Conservation (phyloP, 306 rosid genomes). For the Quercus parvula region DNA sequence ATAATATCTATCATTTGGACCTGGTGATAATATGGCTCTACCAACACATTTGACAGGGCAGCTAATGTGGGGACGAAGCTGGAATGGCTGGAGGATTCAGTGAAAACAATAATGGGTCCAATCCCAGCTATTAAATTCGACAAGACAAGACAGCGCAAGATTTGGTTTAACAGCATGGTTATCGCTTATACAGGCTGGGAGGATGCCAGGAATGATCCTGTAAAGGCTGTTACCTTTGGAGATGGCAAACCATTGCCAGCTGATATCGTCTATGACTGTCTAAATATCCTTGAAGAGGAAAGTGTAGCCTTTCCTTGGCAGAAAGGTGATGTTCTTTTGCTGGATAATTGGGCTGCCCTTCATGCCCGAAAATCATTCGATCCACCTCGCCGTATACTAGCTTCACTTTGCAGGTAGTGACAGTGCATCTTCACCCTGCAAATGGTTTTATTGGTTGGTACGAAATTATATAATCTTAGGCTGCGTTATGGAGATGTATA, state of each 20-base stretch:
- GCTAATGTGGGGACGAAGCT: conserved; percentile 73
- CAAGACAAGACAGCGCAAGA: conserved; percentile 53
- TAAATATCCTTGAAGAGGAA: conserved; percentile 67
- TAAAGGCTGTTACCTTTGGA: conserved; percentile 82
- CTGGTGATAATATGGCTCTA: not conserved
- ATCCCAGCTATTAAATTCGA: conserved; percentile 68
- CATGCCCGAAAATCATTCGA: conserved; percentile 65
- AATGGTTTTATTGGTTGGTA: not conserved
- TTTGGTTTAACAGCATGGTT: conserved; percentile 92
- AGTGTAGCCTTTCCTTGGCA: conserved; percentile 62
- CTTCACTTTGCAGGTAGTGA: conserved; percentile 51
- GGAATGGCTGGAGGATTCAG: conserved; percentile 81
- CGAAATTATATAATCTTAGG: not conserved
- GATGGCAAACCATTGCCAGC: conserved; percentile 71
- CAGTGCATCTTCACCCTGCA: not conserved
- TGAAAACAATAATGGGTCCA: conserved; percentile 79
- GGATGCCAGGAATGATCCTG: conserved; percentile 57
- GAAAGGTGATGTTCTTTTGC: conserved; percentile 66
- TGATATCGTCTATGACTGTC: conserved; percentile 57
- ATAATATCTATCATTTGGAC: not conserved
- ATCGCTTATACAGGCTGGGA: conserved; percentile 70
- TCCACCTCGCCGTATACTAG: conserved; percentile 65
- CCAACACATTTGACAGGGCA: conserved; percentile 45
- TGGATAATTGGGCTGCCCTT: conserved; percentile 84
- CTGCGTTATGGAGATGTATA: not conserved